phyloP scores from a whole-genome alignment of 805 yeast genomes.

The Metahyphopichia silvanorum region DNA sequence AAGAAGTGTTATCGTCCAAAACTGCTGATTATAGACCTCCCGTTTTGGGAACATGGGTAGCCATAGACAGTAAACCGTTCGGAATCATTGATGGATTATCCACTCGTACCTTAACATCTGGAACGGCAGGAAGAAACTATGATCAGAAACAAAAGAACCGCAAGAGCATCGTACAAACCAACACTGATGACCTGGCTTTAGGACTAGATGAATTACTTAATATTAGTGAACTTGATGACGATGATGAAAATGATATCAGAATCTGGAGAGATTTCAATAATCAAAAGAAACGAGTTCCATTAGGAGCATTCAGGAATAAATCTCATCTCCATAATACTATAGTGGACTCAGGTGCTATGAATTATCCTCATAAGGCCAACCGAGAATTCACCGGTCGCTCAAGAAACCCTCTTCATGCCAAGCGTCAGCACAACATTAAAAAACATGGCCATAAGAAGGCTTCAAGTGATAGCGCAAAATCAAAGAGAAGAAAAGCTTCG shows the following conservation, averaged over 20 bases:
- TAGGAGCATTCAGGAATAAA: conserved; percentile 88
- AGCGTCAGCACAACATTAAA: conserved; percentile 6
- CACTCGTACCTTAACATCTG: conserved; percentile 65
- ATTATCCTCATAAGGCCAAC: conserved; percentile 24
- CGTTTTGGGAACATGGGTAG: conserved; percentile 86
- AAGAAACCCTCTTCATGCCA: conserved; percentile 8
- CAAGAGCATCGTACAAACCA: conserved; percentile 12
- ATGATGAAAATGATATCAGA: conserved; percentile 53
- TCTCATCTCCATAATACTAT: conserved; percentile 27
- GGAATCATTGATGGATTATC: conserved; percentile 94
- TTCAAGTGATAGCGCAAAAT: conserved; percentile 21
- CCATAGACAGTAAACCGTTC: conserved; percentile 74
- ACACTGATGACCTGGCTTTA: conserved; percentile 35
- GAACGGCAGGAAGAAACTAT: conserved; percentile 4
- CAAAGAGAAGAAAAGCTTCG: conserved; percentile 57
- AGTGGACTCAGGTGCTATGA: conserved; percentile 18
- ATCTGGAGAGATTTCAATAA: conserved; percentile 46
- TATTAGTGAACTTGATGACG: conserved; percentile 81
- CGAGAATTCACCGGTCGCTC: conserved; percentile 23
- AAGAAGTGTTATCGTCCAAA: conserved; percentile 87
- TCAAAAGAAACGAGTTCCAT: conserved; percentile 57
- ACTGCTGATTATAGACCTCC: conserved; percentile 89
- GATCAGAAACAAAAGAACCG: conserved; percentile 15
- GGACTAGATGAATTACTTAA: conserved; percentile 80
- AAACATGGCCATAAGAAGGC: conserved; percentile 2